These are phyloP conservation scores for Fusarium sarcochroum DNA, from an alignment of 2,329 filamentous ascomycete genomes.

Conservation along the genomic window DNA sequence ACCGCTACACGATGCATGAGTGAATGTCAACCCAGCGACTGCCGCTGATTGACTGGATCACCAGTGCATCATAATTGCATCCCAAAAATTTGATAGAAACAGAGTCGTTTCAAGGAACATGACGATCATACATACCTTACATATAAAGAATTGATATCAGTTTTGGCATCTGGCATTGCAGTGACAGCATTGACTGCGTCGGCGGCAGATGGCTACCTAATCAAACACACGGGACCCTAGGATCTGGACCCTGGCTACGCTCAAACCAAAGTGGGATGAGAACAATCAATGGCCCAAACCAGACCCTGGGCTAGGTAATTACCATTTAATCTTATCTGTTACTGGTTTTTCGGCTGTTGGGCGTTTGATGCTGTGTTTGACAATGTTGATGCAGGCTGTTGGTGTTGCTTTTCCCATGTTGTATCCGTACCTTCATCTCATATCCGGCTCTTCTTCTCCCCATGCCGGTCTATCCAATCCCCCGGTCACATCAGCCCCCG, in stretches of 20 bases:
- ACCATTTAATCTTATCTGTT: constrained; percentile 27
- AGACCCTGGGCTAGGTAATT: constrained; percentile 32
- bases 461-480: constrained; percentile 23
- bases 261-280: constrained; percentile 48
- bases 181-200: constrained; percentile 12
- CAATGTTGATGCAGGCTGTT: constrained; percentile 15
- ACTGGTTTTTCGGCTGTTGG: neutral
- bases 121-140: constrained; percentile 14
- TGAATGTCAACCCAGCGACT: constrained; percentile 7
- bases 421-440: constrained; percentile 7
- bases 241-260: constrained; percentile 30
- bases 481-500: constrained; percentile 19
- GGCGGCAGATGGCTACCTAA: constrained; percentile 20
- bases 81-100: constrained; percentile 22
- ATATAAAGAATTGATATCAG: neutral
- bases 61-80: constrained; percentile 27
- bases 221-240: constrained; percentile 34
- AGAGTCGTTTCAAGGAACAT: constrained; percentile 27
- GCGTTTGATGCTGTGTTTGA: constrained; percentile 11
- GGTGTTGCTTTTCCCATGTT: constrained; percentile 7
- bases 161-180: constrained; percentile 4
- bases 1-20: constrained; percentile 9
- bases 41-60: constrained; percentile 22
- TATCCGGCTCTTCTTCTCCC: constrained; percentile 8
- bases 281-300: constrained; percentile 26